Evolutionary conservation across 257 asterid species (phyloP).

Genomic region (Solanum paucissectum): DNA sequence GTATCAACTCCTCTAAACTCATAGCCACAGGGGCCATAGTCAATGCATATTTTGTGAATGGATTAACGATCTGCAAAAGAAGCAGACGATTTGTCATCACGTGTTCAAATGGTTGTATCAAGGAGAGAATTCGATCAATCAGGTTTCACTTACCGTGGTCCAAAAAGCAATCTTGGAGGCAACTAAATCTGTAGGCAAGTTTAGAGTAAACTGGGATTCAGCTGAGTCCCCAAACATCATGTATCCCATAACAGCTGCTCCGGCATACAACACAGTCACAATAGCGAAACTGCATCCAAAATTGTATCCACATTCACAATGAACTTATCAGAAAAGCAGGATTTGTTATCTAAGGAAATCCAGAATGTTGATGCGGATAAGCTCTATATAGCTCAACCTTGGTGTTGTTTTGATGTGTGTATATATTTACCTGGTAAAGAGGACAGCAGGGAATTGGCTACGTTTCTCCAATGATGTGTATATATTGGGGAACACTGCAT

Average conservation of each 20-base stretch:
- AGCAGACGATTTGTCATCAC: background rate
- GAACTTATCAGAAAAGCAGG: background rate
- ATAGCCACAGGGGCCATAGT: conserved; percentile 87
- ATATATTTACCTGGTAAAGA: conserved; percentile 51
- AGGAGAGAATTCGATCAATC: background rate
- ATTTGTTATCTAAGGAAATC: background rate
- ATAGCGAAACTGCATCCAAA: conserved; percentile 54
- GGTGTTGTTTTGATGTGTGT: background rate
- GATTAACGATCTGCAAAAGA: conserved; percentile 79
- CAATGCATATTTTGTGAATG: conserved; percentile 91
- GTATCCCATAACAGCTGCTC: conserved; percentile 79
- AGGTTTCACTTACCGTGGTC: conserved; percentile 61
- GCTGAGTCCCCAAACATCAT: conserved; percentile 73
- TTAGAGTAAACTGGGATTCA: conserved; percentile 83
- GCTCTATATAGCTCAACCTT: background rate
- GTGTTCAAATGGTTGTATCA: background rate
- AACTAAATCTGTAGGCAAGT: conserved; percentile 67
- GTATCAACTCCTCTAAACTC: conserved; percentile 90
- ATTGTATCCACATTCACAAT: background rate
- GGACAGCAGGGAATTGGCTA: conserved; percentile 66
- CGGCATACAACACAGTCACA: conserved; percentile 66
- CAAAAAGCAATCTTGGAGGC: conserved; percentile 86
- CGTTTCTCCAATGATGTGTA: conserved; percentile 81
- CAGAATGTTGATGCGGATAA: background rate
- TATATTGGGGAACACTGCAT: conserved; percentile 90